Conservation (phyloP, 2,329 filamentous ascomycete species). For the Balansia obtecta region DNA sequence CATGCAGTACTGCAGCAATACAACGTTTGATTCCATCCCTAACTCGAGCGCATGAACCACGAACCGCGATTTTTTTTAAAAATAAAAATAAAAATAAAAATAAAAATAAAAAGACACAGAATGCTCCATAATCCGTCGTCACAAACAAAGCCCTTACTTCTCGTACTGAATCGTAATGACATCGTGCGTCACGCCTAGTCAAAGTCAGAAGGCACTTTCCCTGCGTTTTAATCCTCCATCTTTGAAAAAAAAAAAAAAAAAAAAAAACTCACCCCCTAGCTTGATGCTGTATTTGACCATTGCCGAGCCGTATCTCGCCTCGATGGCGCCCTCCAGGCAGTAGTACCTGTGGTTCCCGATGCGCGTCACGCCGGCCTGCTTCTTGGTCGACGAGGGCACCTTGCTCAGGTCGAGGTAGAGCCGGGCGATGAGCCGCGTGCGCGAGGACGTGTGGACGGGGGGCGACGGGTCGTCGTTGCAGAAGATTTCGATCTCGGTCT, state of each 20-base stretch:
- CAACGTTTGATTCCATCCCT: too few relatives aligned
- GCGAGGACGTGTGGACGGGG: constrained; percentile 18
- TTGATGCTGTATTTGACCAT: constrained; percentile 25
- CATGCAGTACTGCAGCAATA: too few relatives aligned
- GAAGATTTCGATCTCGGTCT: constrained; percentile 27
- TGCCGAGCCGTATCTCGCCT: constrained; percentile 25
- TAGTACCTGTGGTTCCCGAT: constrained; percentile 26
- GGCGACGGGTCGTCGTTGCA: constrained; percentile 19
- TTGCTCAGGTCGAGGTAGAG: constrained; percentile 23
- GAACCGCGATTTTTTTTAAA: too few relatives aligned
- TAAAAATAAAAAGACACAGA: too few relatives aligned
- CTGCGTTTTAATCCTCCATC: too few relatives aligned
- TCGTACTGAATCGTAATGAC: too few relatives aligned
- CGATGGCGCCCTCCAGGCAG: constrained; percentile 23
- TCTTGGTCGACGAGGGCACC: constrained; percentile 20
- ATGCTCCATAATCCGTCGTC: too few relatives aligned
- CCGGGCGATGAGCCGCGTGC: constrained; percentile 20
- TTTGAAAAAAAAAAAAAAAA: background rate
- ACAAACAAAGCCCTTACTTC: too few relatives aligned
- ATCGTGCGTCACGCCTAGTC: too few relatives aligned
- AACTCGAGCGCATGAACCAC: too few relatives aligned
- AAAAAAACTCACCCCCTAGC: constrained; percentile 20
- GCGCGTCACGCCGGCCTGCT: constrained; percentile 17
- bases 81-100: too few relatives aligned
- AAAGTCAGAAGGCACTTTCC: background rate